phyloP scores from a whole-genome alignment of 495 filamentous ascomycete genomes.

The Aspergillus carlsbadensis region DNA sequence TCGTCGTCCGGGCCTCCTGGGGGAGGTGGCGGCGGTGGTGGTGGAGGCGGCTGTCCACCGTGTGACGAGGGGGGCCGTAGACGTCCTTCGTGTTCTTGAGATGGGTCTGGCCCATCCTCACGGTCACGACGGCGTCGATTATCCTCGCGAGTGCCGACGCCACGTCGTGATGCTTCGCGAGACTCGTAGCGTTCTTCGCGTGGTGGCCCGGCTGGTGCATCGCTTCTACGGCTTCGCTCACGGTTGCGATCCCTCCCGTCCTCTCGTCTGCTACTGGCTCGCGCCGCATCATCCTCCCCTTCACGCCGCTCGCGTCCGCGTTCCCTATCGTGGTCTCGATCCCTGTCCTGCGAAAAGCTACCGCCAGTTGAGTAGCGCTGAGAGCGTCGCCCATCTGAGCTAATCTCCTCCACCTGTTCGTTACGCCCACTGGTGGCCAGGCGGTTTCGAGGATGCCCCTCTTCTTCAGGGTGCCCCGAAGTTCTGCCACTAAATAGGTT shows the following conservation, averaged over 20 bases:
- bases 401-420: slow-evolving; percentile 35
- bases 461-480: slow-evolving; percentile 18
- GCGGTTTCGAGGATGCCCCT: slow-evolving; percentile 19
- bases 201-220: slow-evolving; percentile 27
- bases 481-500: slow-evolving; percentile 23
- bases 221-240: slow-evolving; percentile 40
- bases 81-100: slow-evolving; percentile 40
- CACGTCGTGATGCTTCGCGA: slow-evolving; percentile 36
- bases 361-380: slow-evolving; percentile 19
- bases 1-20: slow-evolving; percentile 28
- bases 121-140: slow-evolving; percentile 39
- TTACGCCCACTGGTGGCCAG: slow-evolving; percentile 24
- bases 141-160: slow-evolving; percentile 39
- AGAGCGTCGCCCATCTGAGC: slow-evolving; percentile 29
- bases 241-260: slow-evolving; percentile 35
- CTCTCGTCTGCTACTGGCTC: slow-evolving; percentile 35
- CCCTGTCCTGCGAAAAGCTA: slow-evolving; percentile 25
- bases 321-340: slow-evolving; percentile 27
- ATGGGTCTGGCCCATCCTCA: slow-evolving; percentile 28
- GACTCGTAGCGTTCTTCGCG: slow-evolving; percentile 40
- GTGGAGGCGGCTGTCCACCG: slow-evolving; percentile 35
- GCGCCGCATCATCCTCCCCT: slow-evolving; percentile 28
- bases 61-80: slow-evolving; percentile 40
- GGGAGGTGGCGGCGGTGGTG: slow-evolving; percentile 29
- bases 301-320: slow-evolving; percentile 34